Base-by-base conservation (phyloP, 2,329 filamentous ascomycete species). In the Penicillium polonicum region DNA sequence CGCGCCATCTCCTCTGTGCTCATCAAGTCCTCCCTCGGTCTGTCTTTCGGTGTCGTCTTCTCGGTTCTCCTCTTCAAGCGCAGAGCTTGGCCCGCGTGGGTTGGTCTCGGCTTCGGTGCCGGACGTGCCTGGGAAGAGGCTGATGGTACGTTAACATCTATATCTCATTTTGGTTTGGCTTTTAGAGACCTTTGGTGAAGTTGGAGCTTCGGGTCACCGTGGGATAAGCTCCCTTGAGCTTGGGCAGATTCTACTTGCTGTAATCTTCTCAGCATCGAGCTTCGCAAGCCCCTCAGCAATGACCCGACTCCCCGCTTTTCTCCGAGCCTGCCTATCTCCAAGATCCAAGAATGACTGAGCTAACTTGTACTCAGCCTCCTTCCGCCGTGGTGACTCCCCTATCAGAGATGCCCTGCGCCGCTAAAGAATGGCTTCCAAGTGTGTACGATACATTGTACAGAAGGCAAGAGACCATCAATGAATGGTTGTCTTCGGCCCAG, bases 81-180 rank as follows among this genome's bases (percentile, higher is more conserved):
- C 78, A 88, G 94, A 81, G 91, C 94, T 66, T 99, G 93, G 91
- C 94, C 94, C 57, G 94, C 92, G n/a, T 94, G 91, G 75, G 85
- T 96, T 66, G 94, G 94, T 65, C 84, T 93, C 55, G 94, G 94
- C 57, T 97, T 99, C 76, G 94, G 95, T 75, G 92, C 92, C 64
- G 94, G 94, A 70, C 87, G 95, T 72, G 94, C 94, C 58, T 99
- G 96, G 83, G 94, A 99, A 79, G 94, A 99, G 83, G 97, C 94
- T 80, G 96, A 99, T 82, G 90, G 84, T 80, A 88, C 81, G 79
- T 73, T 62, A 56, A 65, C 56, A 45, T 53, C 59, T 48, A 55
- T 36, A 42, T 25, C 23, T 33, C 45, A 13, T 31, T 27, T 55
- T 43, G n/a, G 21, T 49, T 48, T 31, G 29, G 48, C 35, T 29